A percentile compares a stretch with the other conserved stretches of the same genome.
Conservation (phyloP, 441 rosid genomes). For the Euphorbia schlechtendalii region DNA sequence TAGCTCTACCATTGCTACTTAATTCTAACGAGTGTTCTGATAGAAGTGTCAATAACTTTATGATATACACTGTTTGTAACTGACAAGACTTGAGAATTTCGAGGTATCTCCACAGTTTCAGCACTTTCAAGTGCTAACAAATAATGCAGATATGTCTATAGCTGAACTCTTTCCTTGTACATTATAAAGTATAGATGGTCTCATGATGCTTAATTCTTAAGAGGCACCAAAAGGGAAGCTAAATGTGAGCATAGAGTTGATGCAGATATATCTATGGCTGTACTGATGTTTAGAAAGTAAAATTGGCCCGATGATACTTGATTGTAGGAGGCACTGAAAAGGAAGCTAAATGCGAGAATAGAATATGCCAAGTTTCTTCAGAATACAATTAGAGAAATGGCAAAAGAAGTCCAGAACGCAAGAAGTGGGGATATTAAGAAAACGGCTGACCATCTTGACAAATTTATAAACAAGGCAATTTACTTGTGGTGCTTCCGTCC, state of each 20-base stretch:
- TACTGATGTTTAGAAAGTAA: background rate
- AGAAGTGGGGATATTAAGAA: conserved; percentile 30
- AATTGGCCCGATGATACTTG: conserved; percentile 17
- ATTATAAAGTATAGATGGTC: too few species aligned
- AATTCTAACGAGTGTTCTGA: too few species aligned
- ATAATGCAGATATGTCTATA: too few species aligned
- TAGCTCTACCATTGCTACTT: too few species aligned
- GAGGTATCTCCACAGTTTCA: too few species aligned
- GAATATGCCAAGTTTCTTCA: conserved; percentile 95
- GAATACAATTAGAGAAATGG: conserved; percentile 91
- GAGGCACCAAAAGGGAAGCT: conserved; percentile 82
- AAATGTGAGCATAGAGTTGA: conserved; percentile 75
- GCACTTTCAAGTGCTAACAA: too few species aligned
- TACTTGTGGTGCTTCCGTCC: background rate
- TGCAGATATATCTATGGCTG: background rate
- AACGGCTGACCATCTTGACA: conserved; percentile 38
- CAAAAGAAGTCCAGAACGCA: conserved; percentile 80
- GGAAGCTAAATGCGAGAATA: conserved; percentile 81
- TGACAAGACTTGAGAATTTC: too few species aligned
- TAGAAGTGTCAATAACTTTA: too few species aligned
- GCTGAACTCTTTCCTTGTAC: too few species aligned
- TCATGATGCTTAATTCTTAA: too few species aligned
- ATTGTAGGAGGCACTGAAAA: conserved; percentile 79
- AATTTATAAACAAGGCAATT: conserved; percentile 71
- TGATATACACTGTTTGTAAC: too few species aligned